Evolutionary conservation across 352 stramenopile genomes (phyloP).

Genomic region (Phytophthora brassicae): DNA sequence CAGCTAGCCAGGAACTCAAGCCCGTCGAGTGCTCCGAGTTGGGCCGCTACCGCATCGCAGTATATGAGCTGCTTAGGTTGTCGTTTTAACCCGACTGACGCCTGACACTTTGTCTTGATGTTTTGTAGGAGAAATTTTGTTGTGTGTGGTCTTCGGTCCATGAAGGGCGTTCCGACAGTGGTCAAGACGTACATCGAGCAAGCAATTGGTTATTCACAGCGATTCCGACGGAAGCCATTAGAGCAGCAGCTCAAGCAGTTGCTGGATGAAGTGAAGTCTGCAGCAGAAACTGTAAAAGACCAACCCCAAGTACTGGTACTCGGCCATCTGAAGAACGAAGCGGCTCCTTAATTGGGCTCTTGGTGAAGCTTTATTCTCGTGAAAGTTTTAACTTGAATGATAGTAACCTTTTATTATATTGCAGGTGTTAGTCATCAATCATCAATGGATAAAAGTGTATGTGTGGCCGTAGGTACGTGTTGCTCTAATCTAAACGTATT

Average conservation of each 20-base stretch:
- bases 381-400: conserved; percentile 22
- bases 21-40: too few species aligned
- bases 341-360: conserved; percentile 22
- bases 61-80: neutral
- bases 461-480: too few species aligned
- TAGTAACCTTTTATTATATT: conserved; percentile 17
- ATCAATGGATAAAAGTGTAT: neutral
- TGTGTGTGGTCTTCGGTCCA: conserved; percentile 59
- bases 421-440: conserved; percentile 15
- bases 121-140: conserved; percentile 77
- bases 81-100: neutral
- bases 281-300: conserved; percentile 1
- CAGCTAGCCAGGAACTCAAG: too few species aligned
- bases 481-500: neutral
- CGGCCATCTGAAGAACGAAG: neutral
- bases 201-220: conserved; percentile 55
- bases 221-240: conserved; percentile 73
- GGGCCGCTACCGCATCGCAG: neutral
- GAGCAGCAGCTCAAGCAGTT: conserved; percentile 50
- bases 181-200: conserved; percentile 75
- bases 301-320: neutral
- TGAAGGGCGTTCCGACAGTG: conserved; percentile 64
- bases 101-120: conserved; percentile 4
- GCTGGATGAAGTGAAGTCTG: conserved; percentile 30
- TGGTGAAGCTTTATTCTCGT: conserved; percentile 6